A percentile compares a stretch with the other conserved stretches of the same genome.
phyloP scores from a whole-genome alignment of 2,329 filamentous ascomycete species.

The Botryotinia convoluta region DNA sequence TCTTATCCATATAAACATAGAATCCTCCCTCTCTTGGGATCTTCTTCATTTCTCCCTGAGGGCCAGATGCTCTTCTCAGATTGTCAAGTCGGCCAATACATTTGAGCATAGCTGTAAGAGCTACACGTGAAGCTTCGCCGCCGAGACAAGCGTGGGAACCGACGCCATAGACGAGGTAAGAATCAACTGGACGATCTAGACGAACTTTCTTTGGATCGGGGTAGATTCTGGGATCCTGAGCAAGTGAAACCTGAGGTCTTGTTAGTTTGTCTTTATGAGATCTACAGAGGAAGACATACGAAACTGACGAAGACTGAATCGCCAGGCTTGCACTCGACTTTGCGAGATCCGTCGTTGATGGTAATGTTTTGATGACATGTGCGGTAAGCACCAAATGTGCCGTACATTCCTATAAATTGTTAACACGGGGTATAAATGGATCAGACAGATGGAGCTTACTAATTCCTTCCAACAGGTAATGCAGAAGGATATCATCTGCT shows the following conservation, averaged over 20 bases:
- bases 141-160: conserved; percentile 64
- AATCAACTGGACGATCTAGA: conserved; percentile 59
- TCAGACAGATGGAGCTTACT: background rate
- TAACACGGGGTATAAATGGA: background rate
- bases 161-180: conserved; percentile 62
- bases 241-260: conserved; percentile 4
- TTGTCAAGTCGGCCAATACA: conserved; percentile 22
- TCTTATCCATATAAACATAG: conserved; percentile 22
- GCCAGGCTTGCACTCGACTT: conserved; percentile 16
- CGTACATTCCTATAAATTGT: conserved; percentile 47
- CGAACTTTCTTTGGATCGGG: conserved; percentile 59
- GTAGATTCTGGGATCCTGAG: conserved; percentile 53
- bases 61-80: conserved; percentile 21
- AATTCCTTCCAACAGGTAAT: conserved; percentile 62
- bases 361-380: conserved; percentile 20
- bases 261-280: background rate
- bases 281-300: background rate
- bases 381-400: conserved; percentile 60
- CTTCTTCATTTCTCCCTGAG: conserved; percentile 24
- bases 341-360: conserved; percentile 12
- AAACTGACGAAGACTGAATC: conserved; percentile 18
- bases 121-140: conserved; percentile 42
- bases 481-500: conserved; percentile 60
- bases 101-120: conserved; percentile 55
- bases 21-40: conserved; percentile 19